Conservation (phyloP, 2,329 filamentous ascomycete species). For the Colletotrichum trifolii region DNA sequence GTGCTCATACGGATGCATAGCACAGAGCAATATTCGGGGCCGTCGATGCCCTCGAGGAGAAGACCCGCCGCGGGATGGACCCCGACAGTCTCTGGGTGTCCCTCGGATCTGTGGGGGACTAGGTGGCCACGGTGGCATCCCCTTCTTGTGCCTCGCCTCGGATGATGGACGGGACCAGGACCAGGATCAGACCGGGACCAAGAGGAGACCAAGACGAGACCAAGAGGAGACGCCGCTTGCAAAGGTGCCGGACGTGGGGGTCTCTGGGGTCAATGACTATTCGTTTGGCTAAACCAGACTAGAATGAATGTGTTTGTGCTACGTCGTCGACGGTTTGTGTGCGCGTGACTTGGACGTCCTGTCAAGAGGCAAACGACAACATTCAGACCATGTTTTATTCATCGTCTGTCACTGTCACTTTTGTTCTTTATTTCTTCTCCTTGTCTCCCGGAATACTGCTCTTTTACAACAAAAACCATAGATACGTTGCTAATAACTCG, state of each 20-base stretch:
- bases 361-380: conserved; percentile 9
- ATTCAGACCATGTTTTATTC: conserved; percentile 3
- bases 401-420: neutral
- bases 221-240: neutral
- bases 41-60: neutral
- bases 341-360: conserved; percentile 15
- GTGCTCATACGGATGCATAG: neutral
- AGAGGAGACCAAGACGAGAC: too few relatives aligned
- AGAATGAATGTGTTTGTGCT: neutral
- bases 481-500: too few relatives aligned
- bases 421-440: too few relatives aligned
- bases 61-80: conserved; percentile 19
- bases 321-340: conserved; percentile 1
- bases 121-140: conserved; percentile 13
- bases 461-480: too few relatives aligned
- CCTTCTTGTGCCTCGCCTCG: neutral
- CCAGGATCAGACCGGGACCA: neutral
- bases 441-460: too few relatives aligned
- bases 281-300: neutral
- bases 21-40: too few relatives aligned
- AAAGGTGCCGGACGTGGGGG: conserved; percentile 28
- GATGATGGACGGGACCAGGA: neutral
- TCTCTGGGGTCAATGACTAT: conserved; percentile 1
- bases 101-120: conserved; percentile 29
- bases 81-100: neutral